These are phyloP conservation scores for Aureobasidium vineae DNA, from an alignment of 2,329 filamentous ascomycete species.

Conservation along the genomic window DNA sequence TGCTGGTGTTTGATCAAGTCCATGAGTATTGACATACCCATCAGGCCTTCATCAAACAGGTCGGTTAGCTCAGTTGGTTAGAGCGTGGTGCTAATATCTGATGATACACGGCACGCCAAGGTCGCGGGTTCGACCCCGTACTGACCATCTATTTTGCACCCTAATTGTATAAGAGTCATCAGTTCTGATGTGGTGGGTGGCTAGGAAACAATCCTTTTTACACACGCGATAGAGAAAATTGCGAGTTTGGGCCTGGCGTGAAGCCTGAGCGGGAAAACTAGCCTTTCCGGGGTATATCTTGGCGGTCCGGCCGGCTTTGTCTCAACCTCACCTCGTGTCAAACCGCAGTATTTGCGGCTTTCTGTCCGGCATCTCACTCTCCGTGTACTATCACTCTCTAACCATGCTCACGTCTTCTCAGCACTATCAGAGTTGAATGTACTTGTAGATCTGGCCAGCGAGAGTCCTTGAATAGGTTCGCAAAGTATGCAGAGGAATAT, in stretches of 20 bases:
- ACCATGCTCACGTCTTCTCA: background rate
- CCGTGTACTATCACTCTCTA: too few relatives aligned
- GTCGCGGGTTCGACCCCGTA: slow-evolving; percentile 36
- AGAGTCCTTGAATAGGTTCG: background rate
- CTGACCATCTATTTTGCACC: slow-evolving; percentile 25
- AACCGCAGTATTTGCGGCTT: slow-evolving; percentile 12
- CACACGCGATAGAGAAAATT: background rate
- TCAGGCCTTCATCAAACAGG: background rate
- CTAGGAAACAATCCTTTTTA: background rate
- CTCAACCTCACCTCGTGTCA: slow-evolving; percentile 6
- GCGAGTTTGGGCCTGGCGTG: background rate
- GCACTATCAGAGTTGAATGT: background rate
- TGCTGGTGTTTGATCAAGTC: too few relatives aligned
- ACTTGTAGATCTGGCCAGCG: too few relatives aligned
- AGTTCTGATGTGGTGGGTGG: background rate
- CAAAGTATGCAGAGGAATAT: background rate
- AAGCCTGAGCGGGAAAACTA: background rate
- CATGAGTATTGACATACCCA: too few relatives aligned
- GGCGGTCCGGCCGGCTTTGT: background rate
- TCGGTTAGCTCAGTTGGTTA: slow-evolving; percentile 36
- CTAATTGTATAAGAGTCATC: accelerated
- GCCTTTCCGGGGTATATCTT: background rate
- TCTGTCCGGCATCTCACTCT: background rate
- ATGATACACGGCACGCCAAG: slow-evolving; percentile 30
- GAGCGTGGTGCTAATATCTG: slow-evolving; percentile 35